Base-by-base conservation (phyloP, 331 rosid genomes). In the Erythrophleum ivorense region DNA sequence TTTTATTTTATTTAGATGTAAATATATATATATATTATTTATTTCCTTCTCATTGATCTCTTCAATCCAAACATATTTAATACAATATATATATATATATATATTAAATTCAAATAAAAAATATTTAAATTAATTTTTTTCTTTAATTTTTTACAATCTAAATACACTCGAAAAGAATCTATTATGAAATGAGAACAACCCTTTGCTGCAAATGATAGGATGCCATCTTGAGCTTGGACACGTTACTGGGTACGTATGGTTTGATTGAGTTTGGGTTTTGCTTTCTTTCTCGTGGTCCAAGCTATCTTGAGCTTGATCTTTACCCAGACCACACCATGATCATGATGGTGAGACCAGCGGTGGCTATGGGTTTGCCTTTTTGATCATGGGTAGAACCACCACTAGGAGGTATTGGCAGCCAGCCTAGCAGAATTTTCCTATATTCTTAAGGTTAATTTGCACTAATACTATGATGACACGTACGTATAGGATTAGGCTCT, bases 351-450 rank as follows among this genome's bases (percentile, higher is more conserved):
- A 83, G 88, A 71, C 73, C 84, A 81, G 82, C 91, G 85, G 88
- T 85, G 84, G 71, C 50, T 29, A 54, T 78, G 80, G 87, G 21
- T 81, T 83, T 78, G 64, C 46, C 75, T 82, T 78, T 81, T 71
- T 9, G 3, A 60, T 83, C 9, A 74, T 62, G 77, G 67, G 46
- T 59, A 11, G 66, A 24, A 29, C 66, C 66, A 24, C 36, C 9
- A n/a, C 4, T 4, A 8, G 31, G 58, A 40, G 34, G 34, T 41
- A 75, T 68, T 85, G 88, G 69, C n/a, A 71, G 65, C 91, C 90
- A 88, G 88, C 86, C 88, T 75, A 75, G 89, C 88, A 78, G 86
- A 85, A 85, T 82, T 76, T 87, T 64, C 45, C 91, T 60, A 87
- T 85, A 85, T 88, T 84, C 87, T 66, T 24, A 18, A 29, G 33